Conservation (phyloP, 2,329 filamentous ascomycete genomes). For the Tricladium varicosporioides region DNA sequence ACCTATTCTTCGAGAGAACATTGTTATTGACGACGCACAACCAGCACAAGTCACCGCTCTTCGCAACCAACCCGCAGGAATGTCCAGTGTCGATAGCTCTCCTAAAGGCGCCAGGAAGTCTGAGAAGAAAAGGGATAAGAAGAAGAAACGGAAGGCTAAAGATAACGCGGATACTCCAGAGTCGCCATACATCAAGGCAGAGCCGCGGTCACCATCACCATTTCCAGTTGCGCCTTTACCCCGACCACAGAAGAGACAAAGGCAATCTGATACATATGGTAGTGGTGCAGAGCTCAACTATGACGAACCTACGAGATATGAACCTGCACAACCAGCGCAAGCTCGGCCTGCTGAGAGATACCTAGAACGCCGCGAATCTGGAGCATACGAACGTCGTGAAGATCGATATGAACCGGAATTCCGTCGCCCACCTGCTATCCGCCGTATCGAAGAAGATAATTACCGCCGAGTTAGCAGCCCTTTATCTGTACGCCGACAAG, state of each 20-base stretch:
- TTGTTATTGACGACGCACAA: conserved; percentile 27
- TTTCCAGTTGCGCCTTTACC: conserved; percentile 50
- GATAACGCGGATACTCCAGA: conserved; percentile 40
- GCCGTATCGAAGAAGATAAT: conserved; percentile 27
- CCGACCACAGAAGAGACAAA: conserved; percentile 56
- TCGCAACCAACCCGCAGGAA: conserved; percentile 44
- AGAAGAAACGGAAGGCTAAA: conserved; percentile 50
- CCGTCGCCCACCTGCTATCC: conserved; percentile 25
- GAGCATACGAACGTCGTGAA: conserved; percentile 23
- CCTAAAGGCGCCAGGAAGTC: conserved; percentile 50
- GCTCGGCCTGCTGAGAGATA: conserved; percentile 20
- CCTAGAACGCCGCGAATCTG: conserved; percentile 19
- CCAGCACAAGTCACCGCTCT: conserved; percentile 57
- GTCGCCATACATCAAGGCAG: conserved; percentile 59
- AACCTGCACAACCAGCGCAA: conserved; percentile 29
- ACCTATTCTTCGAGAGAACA: conserved; percentile 28
- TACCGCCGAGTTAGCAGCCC: conserved; percentile 25
- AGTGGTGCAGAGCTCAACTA: conserved; percentile 39
- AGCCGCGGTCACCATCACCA: conserved; percentile 63
- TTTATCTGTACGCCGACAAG: conserved; percentile 24
- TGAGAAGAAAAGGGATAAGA: conserved; percentile 48
- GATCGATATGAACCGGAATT: conserved; percentile 26
- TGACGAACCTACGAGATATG: conserved; percentile 43
- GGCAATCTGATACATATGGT: conserved; percentile 43
- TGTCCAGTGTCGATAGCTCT: conserved; percentile 60